Conservation (phyloP, 2,329 filamentous ascomycete genomes). For the Lasiodiplodia theobromae region DNA sequence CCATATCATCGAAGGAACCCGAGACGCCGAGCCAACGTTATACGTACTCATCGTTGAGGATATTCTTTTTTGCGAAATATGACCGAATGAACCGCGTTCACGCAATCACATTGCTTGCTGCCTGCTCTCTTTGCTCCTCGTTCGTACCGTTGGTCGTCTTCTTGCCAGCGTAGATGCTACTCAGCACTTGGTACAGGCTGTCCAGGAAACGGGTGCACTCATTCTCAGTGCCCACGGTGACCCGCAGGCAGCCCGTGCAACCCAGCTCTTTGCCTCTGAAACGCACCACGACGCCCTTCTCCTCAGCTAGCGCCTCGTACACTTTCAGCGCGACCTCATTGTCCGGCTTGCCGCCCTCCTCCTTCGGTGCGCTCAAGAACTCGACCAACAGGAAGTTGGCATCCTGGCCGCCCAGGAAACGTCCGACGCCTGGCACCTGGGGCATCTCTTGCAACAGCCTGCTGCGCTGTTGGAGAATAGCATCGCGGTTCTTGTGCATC, state of each 20-base stretch:
- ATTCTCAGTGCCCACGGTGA: constrained; percentile 88
- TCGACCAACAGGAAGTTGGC: constrained; percentile 93
- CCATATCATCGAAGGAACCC: neutral
- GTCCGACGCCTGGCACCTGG: constrained; percentile 77
- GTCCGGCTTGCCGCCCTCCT: constrained; percentile 72
- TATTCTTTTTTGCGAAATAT: neutral
- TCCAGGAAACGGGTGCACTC: constrained; percentile 82
- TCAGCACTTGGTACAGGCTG: constrained; percentile 65
- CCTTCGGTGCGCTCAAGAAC: constrained; percentile 70
- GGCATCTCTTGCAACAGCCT: constrained; percentile 77
- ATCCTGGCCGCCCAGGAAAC: constrained; percentile 78
- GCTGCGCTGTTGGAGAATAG: constrained; percentile 78
- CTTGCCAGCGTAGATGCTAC: constrained; percentile 54
- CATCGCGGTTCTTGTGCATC: constrained; percentile 75
- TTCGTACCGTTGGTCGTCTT: constrained; percentile 37
- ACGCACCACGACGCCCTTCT: constrained; percentile 86
- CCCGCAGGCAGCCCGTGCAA: constrained; percentile 85
- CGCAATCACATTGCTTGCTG: constrained; percentile 59
- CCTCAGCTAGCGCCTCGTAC: constrained; percentile 82
- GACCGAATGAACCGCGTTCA: constrained; percentile 34
- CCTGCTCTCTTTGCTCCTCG: constrained; percentile 56
- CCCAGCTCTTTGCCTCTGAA: constrained; percentile 94
- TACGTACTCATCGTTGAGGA: neutral
- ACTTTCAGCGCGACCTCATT: constrained; percentile 79
- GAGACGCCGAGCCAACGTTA: constrained; percentile 5